A percentile compares a stretch with the other conserved stretches of the same genome.
Evolutionary conservation across 2,329 filamentous ascomycete genomes (phyloP).

Genomic region (Cladosporium sp.): DNA sequence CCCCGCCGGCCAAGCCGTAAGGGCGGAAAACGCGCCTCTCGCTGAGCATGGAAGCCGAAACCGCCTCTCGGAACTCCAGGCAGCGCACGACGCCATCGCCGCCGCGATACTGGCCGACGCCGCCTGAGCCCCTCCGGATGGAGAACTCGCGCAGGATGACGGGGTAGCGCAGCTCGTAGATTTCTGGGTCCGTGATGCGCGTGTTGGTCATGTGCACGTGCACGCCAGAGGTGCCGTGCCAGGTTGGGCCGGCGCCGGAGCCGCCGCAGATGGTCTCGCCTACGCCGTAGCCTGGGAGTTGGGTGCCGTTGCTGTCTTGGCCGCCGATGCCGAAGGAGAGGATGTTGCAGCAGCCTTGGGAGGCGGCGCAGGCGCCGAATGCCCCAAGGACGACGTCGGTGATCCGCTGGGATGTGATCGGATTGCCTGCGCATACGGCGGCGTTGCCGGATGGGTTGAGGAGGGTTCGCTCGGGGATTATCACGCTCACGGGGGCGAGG

Average conservation of each 20-base stretch:
- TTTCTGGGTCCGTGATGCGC: constrained; percentile 33
- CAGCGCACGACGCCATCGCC: constrained; percentile 30
- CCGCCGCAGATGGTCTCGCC: constrained; percentile 35
- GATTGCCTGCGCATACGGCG: constrained; percentile 30
- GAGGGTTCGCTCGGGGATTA: constrained; percentile 25
- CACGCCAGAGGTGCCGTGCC: constrained; percentile 30
- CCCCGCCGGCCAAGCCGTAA: constrained; percentile 31
- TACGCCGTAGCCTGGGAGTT: constrained; percentile 28
- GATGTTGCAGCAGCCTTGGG: constrained; percentile 28
- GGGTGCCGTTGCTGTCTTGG: constrained; percentile 18
- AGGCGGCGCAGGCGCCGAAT: constrained; percentile 28
- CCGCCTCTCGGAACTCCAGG: constrained; percentile 26
- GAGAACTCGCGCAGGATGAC: constrained; percentile 31
- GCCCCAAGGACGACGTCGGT: constrained; percentile 30
- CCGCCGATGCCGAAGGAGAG: constrained; percentile 29
- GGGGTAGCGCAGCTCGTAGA: constrained; percentile 33
- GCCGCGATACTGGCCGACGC: constrained; percentile 25
- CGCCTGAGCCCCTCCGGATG: constrained; percentile 28
- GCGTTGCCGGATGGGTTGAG: constrained; percentile 26
- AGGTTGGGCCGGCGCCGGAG: constrained; percentile 28
- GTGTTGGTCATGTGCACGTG: constrained; percentile 36
- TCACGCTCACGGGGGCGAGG: constrained; percentile 24
- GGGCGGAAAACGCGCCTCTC: constrained; percentile 30
- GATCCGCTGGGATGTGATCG: constrained; percentile 29
- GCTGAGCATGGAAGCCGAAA: constrained; percentile 29